Evolutionary conservation across 2,329 filamentous ascomycete genomes (phyloP), one percentile per base, ranked within the genome.

Genomic region (Fusarium devonianum): DNA sequence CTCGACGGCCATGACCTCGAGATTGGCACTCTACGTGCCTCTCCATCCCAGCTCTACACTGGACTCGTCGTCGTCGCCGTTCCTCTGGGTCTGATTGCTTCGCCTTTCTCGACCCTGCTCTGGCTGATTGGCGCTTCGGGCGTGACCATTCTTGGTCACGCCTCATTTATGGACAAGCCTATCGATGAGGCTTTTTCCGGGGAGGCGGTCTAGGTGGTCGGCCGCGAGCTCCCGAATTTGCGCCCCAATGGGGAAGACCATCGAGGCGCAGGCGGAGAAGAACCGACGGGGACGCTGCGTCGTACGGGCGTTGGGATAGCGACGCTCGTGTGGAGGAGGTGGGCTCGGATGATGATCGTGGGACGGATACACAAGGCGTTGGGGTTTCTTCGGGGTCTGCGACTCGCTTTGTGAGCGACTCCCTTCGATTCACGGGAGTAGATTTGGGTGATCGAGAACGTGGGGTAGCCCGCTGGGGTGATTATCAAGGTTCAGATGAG

Each of bases 111-210:
- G 67, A 95, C 92, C 40, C 82, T 92, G 65, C 85, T 97, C 66
- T 97, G 94, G 94, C 83, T 99, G 71, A 91, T 97, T 70, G 94
- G 94, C 72, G 94, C 94, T 66, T 93, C 89, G 65, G 92, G 91
- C 72, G 91, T 97, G 72, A 90, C 87, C 71, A 95, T 97, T 64
- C 79, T 97, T 63, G 94, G 94, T 75, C 94, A 99, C 78, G 94
- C 94, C 65, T 83, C 92, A 58, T 85, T 97, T 72, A 87, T 97
- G 88, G 93, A 97, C 74, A 97, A 96, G 84, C 93, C 93, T 52
- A 96, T 97, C 81, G 94, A 97, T 87, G 93, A 95, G 92, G 92
- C 92, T 97, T 99, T 99, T 97, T 97, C 93, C 83, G 94, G 95
- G 92, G 94, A 99, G 93, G 93, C 94, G 92, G 94, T 99, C 89